phyloP scores from a whole-genome alignment of 352 stramenopile species.

The Phytopythium delawarense region DNA sequence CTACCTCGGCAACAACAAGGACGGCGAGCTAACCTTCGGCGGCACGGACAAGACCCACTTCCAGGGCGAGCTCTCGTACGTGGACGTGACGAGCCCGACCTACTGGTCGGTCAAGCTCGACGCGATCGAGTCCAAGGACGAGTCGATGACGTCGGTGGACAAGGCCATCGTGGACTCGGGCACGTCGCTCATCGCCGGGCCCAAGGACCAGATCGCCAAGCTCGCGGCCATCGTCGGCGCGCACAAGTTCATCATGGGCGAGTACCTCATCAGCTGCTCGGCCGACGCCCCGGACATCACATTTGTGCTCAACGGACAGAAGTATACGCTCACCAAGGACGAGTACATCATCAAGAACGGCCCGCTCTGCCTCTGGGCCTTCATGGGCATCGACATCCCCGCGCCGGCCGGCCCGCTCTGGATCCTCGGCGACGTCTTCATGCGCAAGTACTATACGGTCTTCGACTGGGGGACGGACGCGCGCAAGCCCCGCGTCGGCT shows the following conservation, averaged over 20 bases:
- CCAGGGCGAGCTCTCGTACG: constrained; percentile 91
- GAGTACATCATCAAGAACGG: constrained; percentile 93
- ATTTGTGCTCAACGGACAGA: constrained; percentile 90
- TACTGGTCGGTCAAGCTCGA: constrained; percentile 82
- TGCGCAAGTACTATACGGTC: constrained; percentile 94
- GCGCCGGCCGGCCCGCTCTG: constrained; percentile 61
- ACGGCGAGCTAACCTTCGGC: constrained; percentile 78
- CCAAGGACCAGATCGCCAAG: constrained; percentile 83
- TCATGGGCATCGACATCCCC: constrained; percentile 95
- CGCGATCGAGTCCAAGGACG: constrained; percentile 49
- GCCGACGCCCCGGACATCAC: constrained; percentile 88
- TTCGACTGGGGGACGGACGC: constrained; percentile 87
- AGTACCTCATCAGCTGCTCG: constrained; percentile 95
- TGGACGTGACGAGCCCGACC: constrained; percentile 67
- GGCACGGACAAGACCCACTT: constrained; percentile 89
- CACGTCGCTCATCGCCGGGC: constrained; percentile 94
- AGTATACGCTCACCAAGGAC: constrained; percentile 89
- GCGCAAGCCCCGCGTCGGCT: constrained; percentile 80
- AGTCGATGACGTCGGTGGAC: constrained; percentile 45
- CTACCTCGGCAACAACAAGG: constrained; percentile 90
- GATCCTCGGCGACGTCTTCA: constrained; percentile 95
- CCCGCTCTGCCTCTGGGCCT: constrained; percentile 92
- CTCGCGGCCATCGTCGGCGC: constrained; percentile 86
- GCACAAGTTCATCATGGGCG: constrained; percentile 89
- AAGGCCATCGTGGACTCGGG: constrained; percentile 95